Conservation (phyloP, 495 filamentous ascomycete species). For the Platismatia glauca region DNA sequence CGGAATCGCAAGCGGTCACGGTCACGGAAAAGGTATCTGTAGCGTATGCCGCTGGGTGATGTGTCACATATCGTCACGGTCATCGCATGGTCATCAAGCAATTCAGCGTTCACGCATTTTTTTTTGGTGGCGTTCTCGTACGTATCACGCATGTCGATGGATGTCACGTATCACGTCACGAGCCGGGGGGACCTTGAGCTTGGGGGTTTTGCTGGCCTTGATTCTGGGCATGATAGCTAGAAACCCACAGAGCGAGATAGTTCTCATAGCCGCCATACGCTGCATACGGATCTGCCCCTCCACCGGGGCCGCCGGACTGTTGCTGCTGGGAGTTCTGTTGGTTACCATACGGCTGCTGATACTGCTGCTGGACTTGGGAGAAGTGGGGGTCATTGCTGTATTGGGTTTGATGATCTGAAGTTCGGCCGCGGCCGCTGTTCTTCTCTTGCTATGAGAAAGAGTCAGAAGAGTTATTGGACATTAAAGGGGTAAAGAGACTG, state of each 20-base stretch:
- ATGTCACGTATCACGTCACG: slow-evolving; percentile 12
- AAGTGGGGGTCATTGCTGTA: slow-evolving; percentile 37
- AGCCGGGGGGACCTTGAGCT: slow-evolving; percentile 14
- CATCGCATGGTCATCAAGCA: background rate
- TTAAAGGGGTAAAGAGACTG: background rate
- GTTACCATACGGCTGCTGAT: slow-evolving; percentile 25
- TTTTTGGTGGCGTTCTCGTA: too few species aligned
- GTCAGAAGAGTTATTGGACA: slow-evolving; percentile 23
- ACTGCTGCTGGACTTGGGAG: slow-evolving; percentile 33
- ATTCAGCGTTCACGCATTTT: too few species aligned
- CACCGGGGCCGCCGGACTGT: slow-evolving; percentile 33
- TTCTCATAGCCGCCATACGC: slow-evolving; percentile 56
- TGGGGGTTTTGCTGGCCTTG: slow-evolving; percentile 31
- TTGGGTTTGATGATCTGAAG: slow-evolving; percentile 34
- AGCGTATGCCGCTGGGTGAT: background rate
- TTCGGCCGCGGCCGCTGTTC: slow-evolving; percentile 33
- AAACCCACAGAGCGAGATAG: slow-evolving; percentile 57
- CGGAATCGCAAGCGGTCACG: background rate
- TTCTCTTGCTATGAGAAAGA: slow-evolving; percentile 40
- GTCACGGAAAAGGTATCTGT: too few species aligned
- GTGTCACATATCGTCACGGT: background rate
- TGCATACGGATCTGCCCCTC: slow-evolving; percentile 50
- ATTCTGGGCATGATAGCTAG: slow-evolving; percentile 32
- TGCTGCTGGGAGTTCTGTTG: slow-evolving; percentile 25
- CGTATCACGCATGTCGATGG: background rate